Evolutionary conservation across 1,284 basidiomycete species (phyloP).

Genomic region (Irpex rosettiformis): DNA sequence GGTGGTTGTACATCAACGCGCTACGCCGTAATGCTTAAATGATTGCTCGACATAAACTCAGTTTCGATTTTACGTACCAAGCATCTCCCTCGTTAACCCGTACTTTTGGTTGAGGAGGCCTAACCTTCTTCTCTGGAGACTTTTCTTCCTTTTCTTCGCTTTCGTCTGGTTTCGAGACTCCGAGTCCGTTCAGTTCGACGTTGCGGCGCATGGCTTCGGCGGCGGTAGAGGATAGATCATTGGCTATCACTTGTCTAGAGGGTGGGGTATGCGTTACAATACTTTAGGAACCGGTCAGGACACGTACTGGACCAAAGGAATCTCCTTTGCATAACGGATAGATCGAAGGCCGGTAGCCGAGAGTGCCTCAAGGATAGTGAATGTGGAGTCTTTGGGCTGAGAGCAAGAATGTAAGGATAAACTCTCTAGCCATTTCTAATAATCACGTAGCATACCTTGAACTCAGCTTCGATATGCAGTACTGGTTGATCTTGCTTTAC

Average conservation of each 20-base stretch:
- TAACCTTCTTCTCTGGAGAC: constrained; percentile 16
- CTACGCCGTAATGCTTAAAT: constrained; percentile 35
- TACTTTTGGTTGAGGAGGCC: constrained; percentile 51
- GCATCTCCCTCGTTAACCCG: constrained; percentile 89
- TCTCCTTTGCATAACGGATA: constrained; percentile 97
- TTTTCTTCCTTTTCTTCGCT: constrained; percentile 18
- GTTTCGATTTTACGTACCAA: constrained; percentile 49
- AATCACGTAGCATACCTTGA: neutral
- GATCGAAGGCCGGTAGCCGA: constrained; percentile 94
- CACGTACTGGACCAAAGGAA: constrained; percentile 81
- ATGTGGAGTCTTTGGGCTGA: constrained; percentile 21
- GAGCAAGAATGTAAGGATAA: neutral
- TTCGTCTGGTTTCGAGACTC: constrained; percentile 26
- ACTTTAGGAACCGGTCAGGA: neutral
- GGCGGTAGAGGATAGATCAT: constrained; percentile 86
- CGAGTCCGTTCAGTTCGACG: constrained; percentile 84
- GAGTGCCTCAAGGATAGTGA: constrained; percentile 91
- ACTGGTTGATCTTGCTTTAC: neutral
- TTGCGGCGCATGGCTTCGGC: constrained; percentile 88
- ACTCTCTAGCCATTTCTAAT: neutral
- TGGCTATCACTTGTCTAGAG: constrained; percentile 84
- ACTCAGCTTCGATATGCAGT: neutral
- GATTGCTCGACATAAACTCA: neutral
- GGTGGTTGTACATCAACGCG: constrained; percentile 89
- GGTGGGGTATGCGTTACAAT: neutral